Evolutionary conservation across 164 flowering plant species (phyloP).

Genomic region (Nymphaea thermarum): DNA sequence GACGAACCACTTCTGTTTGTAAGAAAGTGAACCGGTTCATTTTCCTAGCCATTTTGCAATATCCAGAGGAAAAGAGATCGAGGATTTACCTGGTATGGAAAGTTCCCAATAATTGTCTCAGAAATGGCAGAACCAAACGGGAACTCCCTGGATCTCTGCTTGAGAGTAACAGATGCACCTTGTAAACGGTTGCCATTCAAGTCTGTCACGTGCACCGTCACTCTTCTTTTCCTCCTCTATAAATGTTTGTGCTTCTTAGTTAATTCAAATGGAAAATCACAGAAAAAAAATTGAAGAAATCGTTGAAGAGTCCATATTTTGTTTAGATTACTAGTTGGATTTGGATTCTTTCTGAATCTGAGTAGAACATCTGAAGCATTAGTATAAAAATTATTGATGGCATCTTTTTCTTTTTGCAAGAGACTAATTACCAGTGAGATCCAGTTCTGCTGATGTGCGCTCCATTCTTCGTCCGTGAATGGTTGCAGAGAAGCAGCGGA

Average conservation of each 20-base stretch:
- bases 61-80: background rate
- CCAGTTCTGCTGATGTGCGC: conserved; percentile 40
- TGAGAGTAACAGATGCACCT: conserved; percentile 46
- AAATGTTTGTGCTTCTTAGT: background rate
- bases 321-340: background rate
- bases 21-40: background rate
- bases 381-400: too few relatives aligned
- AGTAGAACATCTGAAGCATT: too few relatives aligned
- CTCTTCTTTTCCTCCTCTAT: conserved; percentile 68
- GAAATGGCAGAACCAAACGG: conserved; percentile 93
- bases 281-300: background rate
- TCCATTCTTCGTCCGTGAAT: conserved; percentile 73
- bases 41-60: background rate
- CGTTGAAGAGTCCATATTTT: background rate
- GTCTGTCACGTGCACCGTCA: conserved; percentile 57
- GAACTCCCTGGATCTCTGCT: conserved; percentile 72
- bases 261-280: too few relatives aligned
- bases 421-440: conserved; percentile 35
- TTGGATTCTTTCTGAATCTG: too few relatives aligned
- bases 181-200: conserved; percentile 32
- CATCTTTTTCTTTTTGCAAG: background rate
- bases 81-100: conserved; percentile 52
- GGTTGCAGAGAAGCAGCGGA: conserved; percentile 76
- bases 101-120: conserved; percentile 63
- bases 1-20: conserved; percentile 59